Percentiles rank a stretch among this genome's conserved stretches.
Evolutionary conservation across 176 grass and related monocot genomes (phyloP).

Genomic region (Tillandsia leiboldiana): DNA sequence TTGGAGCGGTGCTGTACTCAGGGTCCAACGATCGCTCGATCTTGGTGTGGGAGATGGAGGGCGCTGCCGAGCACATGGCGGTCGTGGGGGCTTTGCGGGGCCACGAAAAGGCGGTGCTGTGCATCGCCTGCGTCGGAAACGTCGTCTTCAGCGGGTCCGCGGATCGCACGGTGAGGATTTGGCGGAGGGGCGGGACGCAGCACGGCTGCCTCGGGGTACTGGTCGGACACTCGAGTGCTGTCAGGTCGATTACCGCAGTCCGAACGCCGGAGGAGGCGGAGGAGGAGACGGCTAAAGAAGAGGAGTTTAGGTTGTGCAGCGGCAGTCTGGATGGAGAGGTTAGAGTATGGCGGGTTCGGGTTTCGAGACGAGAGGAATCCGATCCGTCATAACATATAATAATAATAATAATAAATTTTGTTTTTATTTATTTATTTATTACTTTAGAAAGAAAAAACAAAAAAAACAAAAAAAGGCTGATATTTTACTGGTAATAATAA

Average conservation of each 20-base stretch:
- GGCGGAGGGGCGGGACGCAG: slow-evolving; percentile 36
- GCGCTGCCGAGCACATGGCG: slow-evolving; percentile 53
- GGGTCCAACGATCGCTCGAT: slow-evolving; percentile 67
- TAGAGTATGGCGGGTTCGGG: slow-evolving; percentile 51
- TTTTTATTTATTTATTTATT: not conserved
- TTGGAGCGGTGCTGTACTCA: slow-evolving; percentile 37
- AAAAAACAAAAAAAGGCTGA: no score
- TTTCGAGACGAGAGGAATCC: slow-evolving; percentile 20
- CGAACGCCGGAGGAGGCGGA: not conserved
- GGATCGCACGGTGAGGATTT: slow-evolving; percentile 67
- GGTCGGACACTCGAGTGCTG: slow-evolving; percentile 32
- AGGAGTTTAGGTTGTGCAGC: slow-evolving; percentile 62
- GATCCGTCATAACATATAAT: slow-evolving; percentile 20
- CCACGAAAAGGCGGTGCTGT: slow-evolving; percentile 59
- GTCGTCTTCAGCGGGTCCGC: slow-evolving; percentile 69
- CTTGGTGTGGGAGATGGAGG: slow-evolving; percentile 89
- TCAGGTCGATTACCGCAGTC: slow-evolving; percentile 47
- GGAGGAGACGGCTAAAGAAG: not conserved
- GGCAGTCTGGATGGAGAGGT: slow-evolving; percentile 75
- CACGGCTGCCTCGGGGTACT: slow-evolving; percentile 54
- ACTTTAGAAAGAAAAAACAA: not conserved
- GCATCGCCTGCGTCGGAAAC: slow-evolving; percentile 45
- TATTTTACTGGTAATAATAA: no score
- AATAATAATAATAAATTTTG: slow-evolving; percentile 4
- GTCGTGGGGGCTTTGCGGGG: slow-evolving; percentile 53